Evolutionary conservation across 805 yeast species (phyloP).

Genomic region (Wickerhamiella hasegawae): DNA sequence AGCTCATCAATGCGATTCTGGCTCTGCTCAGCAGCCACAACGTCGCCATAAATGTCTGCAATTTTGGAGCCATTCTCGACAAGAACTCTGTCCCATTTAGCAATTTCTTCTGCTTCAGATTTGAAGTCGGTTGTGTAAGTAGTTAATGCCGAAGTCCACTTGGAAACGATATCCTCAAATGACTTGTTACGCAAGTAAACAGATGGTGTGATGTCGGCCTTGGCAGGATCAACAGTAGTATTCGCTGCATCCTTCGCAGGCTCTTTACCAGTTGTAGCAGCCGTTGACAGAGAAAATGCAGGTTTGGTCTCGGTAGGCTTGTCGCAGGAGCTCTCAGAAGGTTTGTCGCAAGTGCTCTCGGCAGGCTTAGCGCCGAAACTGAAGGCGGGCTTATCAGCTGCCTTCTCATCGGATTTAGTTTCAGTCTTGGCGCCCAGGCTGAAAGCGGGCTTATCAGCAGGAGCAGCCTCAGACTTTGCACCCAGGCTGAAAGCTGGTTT

Average conservation of each 20-base stretch:
- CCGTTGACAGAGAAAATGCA: slow-evolving; percentile 2
- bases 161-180: slow-evolving; percentile 77
- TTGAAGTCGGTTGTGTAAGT: slow-evolving; percentile 60
- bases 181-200: slow-evolving; percentile 71
- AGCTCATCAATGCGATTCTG: slow-evolving; percentile 81
- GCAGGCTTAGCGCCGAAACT: slow-evolving; percentile 6
- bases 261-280: slow-evolving; percentile 8
- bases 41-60: slow-evolving; percentile 57
- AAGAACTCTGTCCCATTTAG: slow-evolving; percentile 72
- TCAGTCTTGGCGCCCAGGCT: slow-evolving; percentile 15
- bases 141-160: slow-evolving; percentile 81
- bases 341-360: too few species aligned
- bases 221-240: slow-evolving; percentile 9
- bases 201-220: slow-evolving; percentile 35
- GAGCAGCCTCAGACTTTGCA: slow-evolving; percentile 4
- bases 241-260: slow-evolving; percentile 10
- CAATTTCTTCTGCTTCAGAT: slow-evolving; percentile 54
- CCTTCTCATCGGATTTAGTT: slow-evolving; percentile 1
- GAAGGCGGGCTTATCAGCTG: slow-evolving; percentile 5
- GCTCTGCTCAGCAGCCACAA: slow-evolving; percentile 67
- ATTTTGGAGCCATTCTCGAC: slow-evolving; percentile 79
- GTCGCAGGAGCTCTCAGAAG: slow-evolving; percentile 1
- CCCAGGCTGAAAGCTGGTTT: slow-evolving; percentile 8
- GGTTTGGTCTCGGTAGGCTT: too few species aligned
- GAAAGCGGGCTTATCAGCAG: slow-evolving; percentile 9